Base-by-base conservation (phyloP, 139 green algal species). In the Deuterostichococcus epilithicus region DNA sequence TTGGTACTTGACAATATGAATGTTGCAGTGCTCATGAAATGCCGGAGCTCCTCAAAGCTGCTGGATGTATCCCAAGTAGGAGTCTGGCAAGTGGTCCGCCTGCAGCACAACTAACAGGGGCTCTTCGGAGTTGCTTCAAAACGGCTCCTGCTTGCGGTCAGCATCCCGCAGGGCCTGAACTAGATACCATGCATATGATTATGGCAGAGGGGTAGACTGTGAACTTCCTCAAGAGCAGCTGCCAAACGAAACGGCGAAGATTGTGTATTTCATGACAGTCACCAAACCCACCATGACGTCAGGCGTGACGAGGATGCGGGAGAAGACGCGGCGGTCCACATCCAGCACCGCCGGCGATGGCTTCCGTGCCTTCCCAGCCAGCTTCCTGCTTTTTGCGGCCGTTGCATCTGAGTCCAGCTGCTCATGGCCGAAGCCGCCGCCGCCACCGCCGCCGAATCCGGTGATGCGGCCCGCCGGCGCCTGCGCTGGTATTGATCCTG, bases 11-110 rank as follows among this genome's bases (percentile, higher is more conserved):
- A n/a, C n/a, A n/a, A n/a, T n/a, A n/a, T n/a, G n/a, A n/a, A n/a
- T n/a, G n/a, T n/a, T n/a, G 42, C 42, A 52, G 8, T 23, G 8
- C 42, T 52, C 10, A 23, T 52, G 42, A 52, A 52, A 52, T 52
- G 42, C 42, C 8, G 42, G 42, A 52, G 13, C 42, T 52, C 42
- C 8, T 13, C 42, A 52, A 52, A 89, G 75, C 75, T 89, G 75
- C 70, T 89, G 70, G 35, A 89, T 39, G 22, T 67, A 83, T 30
- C 45, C 38, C 5, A 89, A 39, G 59, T 86, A 86, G 5, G 42
- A 68, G 69, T 89, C 79, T 0, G 85, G 85, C 34, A 89, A 36
- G 78, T 89, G 85, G 37, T 89, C 77, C 15, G 71, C 45, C n/a
- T n/a, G n/a, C n/a, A n/a, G n/a, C n/a, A n/a, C n/a, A n/a, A n/a